Evolutionary conservation across 768 basidiomycete species (phyloP), one percentile per base, ranked within the genome.

Genomic region (Tephrocybe sp.): DNA sequence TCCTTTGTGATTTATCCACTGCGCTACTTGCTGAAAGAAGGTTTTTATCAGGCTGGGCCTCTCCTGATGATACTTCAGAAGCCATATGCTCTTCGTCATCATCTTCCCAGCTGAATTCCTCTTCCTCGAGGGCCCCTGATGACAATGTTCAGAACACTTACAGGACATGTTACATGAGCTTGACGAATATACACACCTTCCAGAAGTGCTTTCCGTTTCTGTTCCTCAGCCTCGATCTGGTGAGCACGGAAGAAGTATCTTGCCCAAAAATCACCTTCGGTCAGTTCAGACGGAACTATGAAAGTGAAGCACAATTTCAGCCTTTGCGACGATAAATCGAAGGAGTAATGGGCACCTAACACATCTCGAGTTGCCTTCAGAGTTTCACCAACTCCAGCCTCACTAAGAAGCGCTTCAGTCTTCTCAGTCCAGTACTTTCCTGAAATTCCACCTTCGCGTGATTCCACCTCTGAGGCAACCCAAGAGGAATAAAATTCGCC

Each of bases 21-120:
- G 40, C n/a, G 41, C 47, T 36, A 3, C 54, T 44, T 40, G 36
- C 48, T 38, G 48, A 40, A 33, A 51, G 47, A 34, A 39, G 44
- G 23, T 39, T 39, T 12, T 39, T 19, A 50, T 55, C 51, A 20
- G 62, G 57, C 39, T 60, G 55, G 34, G 64, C 56, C 32, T 54
- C 36, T 17, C 45, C 23, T 1, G 62, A 41, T 20, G 26, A 26
- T 13, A 8, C 1, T 32, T 51, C 52, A 20, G 14, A 30, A 12
- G 17, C 17, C 12, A 39, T 45, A 4, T 48, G 51, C 44, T 88
- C 87, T n/a, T 92, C 90, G n/a, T 94, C 92, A 45, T 93, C 92
- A 53, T 91, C 91, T 63, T 94, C 92, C 92, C 92, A 96, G 60
- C 82, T 88, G 67, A 96, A 93, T 52, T 91, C 87, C 31, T 95